phyloP scores from a whole-genome alignment of 2,329 filamentous ascomycete genomes.

The Venturiaceae sp. region DNA sequence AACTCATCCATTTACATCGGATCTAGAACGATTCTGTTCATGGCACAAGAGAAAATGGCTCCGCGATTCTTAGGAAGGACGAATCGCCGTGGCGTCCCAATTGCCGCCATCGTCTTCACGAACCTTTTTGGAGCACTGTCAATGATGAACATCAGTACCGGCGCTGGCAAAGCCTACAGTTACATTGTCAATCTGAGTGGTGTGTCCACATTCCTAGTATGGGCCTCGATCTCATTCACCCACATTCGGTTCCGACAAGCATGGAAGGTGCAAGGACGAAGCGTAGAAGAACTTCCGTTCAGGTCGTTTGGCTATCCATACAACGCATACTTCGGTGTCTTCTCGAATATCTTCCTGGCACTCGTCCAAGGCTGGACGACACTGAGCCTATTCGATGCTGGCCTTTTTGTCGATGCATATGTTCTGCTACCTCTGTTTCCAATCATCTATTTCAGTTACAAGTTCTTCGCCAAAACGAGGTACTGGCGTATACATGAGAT shows the following conservation, averaged over 20 bases:
- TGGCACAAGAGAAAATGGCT: constrained; percentile 65
- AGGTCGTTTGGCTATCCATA: constrained; percentile 40
- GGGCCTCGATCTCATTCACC: constrained; percentile 60
- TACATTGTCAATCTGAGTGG: constrained; percentile 64
- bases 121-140: constrained; percentile 62
- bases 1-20: constrained; percentile 73
- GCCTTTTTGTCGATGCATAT: constrained; percentile 45
- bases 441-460: constrained; percentile 36
- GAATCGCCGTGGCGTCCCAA: constrained; percentile 50
- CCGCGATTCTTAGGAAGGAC: constrained; percentile 61
- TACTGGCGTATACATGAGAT: constrained; percentile 26
- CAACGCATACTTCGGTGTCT: constrained; percentile 39
- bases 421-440: constrained; percentile 43
- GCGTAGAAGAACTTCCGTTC: constrained; percentile 39
- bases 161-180: constrained; percentile 52
- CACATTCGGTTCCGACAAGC: constrained; percentile 63
- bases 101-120: constrained; percentile 55
- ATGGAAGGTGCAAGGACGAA: constrained; percentile 49
- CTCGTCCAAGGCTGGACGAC: constrained; percentile 45
- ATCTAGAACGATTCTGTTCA: constrained; percentile 64
- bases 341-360: constrained; percentile 38
- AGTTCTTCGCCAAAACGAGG: constrained; percentile 30
- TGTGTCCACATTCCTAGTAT: constrained; percentile 63
- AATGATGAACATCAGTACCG: constrained; percentile 65
- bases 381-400: constrained; percentile 39